A percentile compares a stretch with the other conserved stretches of the same genome.
Evolutionary conservation across 139 green algal species (phyloP).

Genomic region (Trebouxia sp.): DNA sequence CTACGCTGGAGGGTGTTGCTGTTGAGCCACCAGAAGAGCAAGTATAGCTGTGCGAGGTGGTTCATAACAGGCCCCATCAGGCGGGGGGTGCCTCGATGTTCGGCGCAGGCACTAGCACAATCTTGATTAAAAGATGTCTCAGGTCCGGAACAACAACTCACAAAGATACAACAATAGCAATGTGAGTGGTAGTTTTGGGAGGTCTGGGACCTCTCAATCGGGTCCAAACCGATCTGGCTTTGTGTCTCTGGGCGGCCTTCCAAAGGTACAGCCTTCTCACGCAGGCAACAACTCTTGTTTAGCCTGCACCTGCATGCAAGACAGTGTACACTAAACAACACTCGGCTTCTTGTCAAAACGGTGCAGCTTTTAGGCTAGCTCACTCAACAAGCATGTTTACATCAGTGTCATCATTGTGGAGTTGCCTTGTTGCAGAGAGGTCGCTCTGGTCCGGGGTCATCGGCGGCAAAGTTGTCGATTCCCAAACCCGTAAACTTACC

Average conservation of each 20-base stretch:
- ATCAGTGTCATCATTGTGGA: background rate
- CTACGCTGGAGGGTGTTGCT: no score
- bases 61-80: background rate
- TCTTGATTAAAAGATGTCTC: constrained; percentile 27
- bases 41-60: background rate
- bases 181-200: constrained; percentile 8
- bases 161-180: constrained; percentile 25
- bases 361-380: background rate
- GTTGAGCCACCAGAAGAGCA: background rate
- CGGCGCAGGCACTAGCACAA: constrained; percentile 8
- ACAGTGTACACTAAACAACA: no score
- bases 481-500: constrained; percentile 83
- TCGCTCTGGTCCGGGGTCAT: constrained; percentile 26
- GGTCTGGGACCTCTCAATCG: background rate
- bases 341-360: no score
- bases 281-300: no score
- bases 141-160: constrained; percentile 8
- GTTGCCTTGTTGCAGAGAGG: constrained; percentile 37
- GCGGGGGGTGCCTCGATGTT: constrained; percentile 19
- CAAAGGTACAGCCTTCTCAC: background rate
- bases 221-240: background rate
- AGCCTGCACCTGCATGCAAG: no score
- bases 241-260: constrained; percentile 16
- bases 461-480: constrained; percentile 68
- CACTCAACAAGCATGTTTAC: no score